A percentile compares a stretch with the other conserved stretches of the same genome.
Conservation (phyloP, 2,329 filamentous ascomycete genomes). For the Colletotrichum sp. region DNA sequence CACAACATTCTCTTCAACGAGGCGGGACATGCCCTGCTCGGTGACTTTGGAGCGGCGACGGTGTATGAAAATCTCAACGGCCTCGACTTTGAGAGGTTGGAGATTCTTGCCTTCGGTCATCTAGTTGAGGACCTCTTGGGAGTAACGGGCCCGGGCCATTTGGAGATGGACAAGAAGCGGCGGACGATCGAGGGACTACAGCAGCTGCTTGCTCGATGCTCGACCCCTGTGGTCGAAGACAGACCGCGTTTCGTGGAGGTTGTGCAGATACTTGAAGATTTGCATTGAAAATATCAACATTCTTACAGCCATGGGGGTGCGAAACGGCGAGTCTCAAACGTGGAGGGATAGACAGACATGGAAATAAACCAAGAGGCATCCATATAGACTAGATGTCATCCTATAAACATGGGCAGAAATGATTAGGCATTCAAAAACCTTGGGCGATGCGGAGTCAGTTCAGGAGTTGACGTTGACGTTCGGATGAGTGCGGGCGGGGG, state of each 20-base stretch:
- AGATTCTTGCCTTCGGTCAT: constrained; percentile 53
- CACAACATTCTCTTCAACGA: constrained; percentile 50
- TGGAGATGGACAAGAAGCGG: constrained; percentile 21
- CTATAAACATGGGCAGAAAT: background rate
- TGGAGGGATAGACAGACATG: background rate
- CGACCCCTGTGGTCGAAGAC: constrained; percentile 24
- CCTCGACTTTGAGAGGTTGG: constrained; percentile 43
- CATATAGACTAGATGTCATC: background rate
- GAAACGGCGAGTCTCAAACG: background rate
- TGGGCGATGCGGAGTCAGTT: background rate
- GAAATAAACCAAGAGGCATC: background rate
- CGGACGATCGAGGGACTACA: constrained; percentile 26
- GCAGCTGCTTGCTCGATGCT: constrained; percentile 33
- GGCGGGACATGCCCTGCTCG: constrained; percentile 47
- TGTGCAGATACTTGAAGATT: background rate
- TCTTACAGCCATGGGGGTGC: background rate
- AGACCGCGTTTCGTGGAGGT: constrained; percentile 36
- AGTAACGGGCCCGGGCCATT: constrained; percentile 27
- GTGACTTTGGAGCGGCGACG: constrained; percentile 53
- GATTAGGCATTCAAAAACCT: background rate
- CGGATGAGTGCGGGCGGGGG: background rate
- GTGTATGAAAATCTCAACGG: constrained; percentile 38
- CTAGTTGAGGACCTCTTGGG: constrained; percentile 49
- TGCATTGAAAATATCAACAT: background rate
- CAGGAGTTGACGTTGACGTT: background rate